Base-by-base conservation (phyloP, 2,329 filamentous ascomycete species). In the Fusarium sp. region DNA sequence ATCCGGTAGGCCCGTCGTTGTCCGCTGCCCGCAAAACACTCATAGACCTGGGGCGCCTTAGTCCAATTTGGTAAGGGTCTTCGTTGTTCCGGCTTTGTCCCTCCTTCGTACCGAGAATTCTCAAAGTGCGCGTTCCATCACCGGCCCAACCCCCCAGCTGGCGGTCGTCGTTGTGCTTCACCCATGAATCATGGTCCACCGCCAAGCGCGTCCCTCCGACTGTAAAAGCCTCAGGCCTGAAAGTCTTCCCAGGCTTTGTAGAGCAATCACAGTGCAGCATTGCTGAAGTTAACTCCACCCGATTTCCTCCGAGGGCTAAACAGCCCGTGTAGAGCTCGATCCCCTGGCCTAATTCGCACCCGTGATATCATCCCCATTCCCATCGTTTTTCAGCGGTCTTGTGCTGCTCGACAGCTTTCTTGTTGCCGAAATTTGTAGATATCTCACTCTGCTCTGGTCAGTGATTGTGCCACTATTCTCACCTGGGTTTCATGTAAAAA, bases 161-260 rank as follows among this genome's bases (percentile, higher is more conserved):
- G 65, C 59, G 58, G 55, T 65, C 64, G 58, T 74, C 62, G 61
- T 74, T 58, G 64, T 64, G 64, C 61, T 74, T 66, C 63, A 52
- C 72, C 76, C 75, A 78, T 78, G 74, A 78, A 76, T 77, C 76
- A 78, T 78, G 76, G 75, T 73, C 76, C 76, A 78, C 76, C 71
- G 69, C 76, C 75, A 77, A 77, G 75, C 68, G 70, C 68, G 75
- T 75, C 69, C 70, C 64, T 72, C 69, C 62, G 71, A 68, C 71
- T 69, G 72, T 75, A 76, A 77, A 76, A 74, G 74, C 78, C 78
- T 80, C 72, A 80, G 78, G 78, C 77, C 54, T 65, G 74, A 66
- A 78, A 63, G 62, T 52, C 46, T 58, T 60, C 64, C 38, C 63
- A 75, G 62, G 55, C n/a, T 47, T 45, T 58, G 60, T 65, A 75